These are phyloP conservation scores for Trichoderma orchidacearum DNA, from an alignment of 495 filamentous ascomycete genomes.

Conservation along the genomic window DNA sequence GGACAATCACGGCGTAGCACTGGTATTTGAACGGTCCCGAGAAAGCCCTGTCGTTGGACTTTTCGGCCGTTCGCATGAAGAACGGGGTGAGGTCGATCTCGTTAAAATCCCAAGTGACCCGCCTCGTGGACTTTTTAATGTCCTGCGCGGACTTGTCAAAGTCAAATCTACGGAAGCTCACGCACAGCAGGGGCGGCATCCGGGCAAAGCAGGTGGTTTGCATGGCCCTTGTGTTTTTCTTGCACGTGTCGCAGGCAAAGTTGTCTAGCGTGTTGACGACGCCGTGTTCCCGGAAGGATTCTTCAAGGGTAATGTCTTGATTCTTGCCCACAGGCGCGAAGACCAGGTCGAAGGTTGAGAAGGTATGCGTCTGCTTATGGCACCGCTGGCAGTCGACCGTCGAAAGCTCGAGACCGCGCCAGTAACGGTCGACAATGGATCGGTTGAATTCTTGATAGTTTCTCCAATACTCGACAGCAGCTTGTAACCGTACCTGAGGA, in stretches of 20 bases:
- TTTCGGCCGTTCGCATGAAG: conserved; percentile 7
- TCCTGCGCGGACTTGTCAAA: background rate
- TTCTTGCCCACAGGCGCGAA: background rate
- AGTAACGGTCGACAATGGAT: conserved; percentile 23
- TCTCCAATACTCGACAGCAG: conserved; percentile 15
- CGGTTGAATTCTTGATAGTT: conserved; percentile 9
- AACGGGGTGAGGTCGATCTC: conserved; percentile 22
- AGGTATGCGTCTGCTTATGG: conserved; percentile 9
- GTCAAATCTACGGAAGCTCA: conserved; percentile 16
- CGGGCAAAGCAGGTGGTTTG: conserved; percentile 16
- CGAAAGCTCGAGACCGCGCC: conserved; percentile 18
- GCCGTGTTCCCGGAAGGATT: conserved; percentile 9
- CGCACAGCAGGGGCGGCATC: conserved; percentile 18
- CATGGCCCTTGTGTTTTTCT: conserved; percentile 15
- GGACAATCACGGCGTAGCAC: conserved; percentile 29
- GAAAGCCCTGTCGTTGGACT: conserved; percentile 7
- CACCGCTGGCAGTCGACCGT: conserved; percentile 15
- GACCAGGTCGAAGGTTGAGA: conserved; percentile 9
- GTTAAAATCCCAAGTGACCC: conserved; percentile 19
- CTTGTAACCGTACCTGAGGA: conserved; percentile 5
- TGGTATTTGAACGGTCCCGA: conserved; percentile 21
- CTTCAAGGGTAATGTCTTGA: conserved; percentile 7
- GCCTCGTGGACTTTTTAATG: conserved; percentile 11
- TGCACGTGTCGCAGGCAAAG: conserved; percentile 15
- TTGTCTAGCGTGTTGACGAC: conserved; percentile 6